phyloP scores from a whole-genome alignment of 2,329 filamentous ascomycete genomes.

The Metarhizium album region DNA sequence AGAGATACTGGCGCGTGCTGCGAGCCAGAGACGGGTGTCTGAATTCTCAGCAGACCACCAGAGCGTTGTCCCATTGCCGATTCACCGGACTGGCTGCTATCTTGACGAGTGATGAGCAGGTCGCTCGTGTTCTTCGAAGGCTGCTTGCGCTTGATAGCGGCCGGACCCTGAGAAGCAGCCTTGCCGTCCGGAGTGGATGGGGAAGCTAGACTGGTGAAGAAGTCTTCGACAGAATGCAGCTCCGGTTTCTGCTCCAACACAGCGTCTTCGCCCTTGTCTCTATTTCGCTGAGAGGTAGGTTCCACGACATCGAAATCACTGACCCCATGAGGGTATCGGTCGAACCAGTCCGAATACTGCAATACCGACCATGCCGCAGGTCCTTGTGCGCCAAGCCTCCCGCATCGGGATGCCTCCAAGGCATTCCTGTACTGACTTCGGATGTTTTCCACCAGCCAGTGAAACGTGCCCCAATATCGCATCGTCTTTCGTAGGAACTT shows the following conservation, averaged over 20 bases:
- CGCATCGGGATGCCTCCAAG: constrained; percentile 67
- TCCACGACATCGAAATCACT: constrained; percentile 76
- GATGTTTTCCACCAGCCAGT: constrained; percentile 88
- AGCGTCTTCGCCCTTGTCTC: constrained; percentile 74
- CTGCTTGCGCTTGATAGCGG: constrained; percentile 25
- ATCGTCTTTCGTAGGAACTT: constrained; percentile 92
- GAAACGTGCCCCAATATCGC: constrained; percentile 96
- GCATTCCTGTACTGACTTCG: constrained; percentile 80
- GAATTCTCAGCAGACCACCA: constrained; percentile 6
- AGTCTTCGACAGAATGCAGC: constrained; percentile 89
- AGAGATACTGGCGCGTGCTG: constrained; percentile 20
- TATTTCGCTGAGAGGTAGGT: constrained; percentile 53
- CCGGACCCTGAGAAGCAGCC: constrained; percentile 14
- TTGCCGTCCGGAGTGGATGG: constrained; percentile 38
- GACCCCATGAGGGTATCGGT: constrained; percentile 85
- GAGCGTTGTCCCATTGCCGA: constrained; percentile 6
- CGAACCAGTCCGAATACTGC: constrained; percentile 97
- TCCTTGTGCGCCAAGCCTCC: constrained; percentile 38
- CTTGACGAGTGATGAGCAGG: constrained; percentile 2
- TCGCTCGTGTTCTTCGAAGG: constrained; percentile 24
- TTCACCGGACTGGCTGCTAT: constrained; percentile 1
- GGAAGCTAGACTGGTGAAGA: constrained; percentile 72
- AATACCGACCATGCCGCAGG: constrained; percentile 56
- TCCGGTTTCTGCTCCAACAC: constrained; percentile 82
- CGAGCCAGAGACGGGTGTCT: constrained; percentile 11